Conservation (phyloP, 2,329 filamentous ascomycete genomes). For the Pyrenophora graminea region DNA sequence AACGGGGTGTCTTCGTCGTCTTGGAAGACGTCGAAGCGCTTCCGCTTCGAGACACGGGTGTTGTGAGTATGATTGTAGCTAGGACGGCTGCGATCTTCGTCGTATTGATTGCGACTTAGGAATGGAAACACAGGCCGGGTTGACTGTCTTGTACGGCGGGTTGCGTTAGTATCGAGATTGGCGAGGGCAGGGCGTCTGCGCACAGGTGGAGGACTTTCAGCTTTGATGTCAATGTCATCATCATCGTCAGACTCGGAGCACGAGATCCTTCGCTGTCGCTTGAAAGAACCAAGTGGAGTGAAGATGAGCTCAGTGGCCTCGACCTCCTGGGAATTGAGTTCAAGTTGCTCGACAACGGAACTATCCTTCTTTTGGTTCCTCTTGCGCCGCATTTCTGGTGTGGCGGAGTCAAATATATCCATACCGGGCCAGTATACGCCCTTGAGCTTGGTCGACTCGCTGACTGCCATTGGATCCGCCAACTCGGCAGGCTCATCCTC, state of each 20-base stretch:
- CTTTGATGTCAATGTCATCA: slow-evolving; percentile 45
- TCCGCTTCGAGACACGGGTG: slow-evolving; percentile 39
- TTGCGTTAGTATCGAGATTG: slow-evolving; percentile 38
- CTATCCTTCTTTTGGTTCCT: slow-evolving; percentile 78
- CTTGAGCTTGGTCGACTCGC: slow-evolving; percentile 62
- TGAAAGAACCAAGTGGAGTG: slow-evolving; percentile 49
- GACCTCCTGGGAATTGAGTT: slow-evolving; percentile 66
- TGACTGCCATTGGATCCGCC: slow-evolving; percentile 35
- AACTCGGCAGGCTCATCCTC: slow-evolving; percentile 35
- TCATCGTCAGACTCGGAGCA: slow-evolving; percentile 49
- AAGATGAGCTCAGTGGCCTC: slow-evolving; percentile 69
- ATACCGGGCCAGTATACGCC: slow-evolving; percentile 77
- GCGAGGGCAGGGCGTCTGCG: slow-evolving; percentile 36
- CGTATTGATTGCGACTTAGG: slow-evolving; percentile 31
- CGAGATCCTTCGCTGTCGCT: slow-evolving; percentile 51
- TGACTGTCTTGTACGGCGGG: slow-evolving; percentile 39
- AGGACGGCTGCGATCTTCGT: slow-evolving; percentile 36
- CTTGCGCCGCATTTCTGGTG: slow-evolving; percentile 71
- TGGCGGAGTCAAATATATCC: slow-evolving; percentile 80
- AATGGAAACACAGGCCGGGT: slow-evolving; percentile 26
- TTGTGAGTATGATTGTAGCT: slow-evolving; percentile 37
- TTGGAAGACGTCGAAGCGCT: slow-evolving; percentile 50
- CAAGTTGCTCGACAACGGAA: slow-evolving; percentile 70
- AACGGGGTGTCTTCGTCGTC: slow-evolving; percentile 41
- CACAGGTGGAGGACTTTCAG: slow-evolving; percentile 38